phyloP scores from a whole-genome alignment of 306 rosid genomes.

The Notholithocarpus densiflorus region DNA sequence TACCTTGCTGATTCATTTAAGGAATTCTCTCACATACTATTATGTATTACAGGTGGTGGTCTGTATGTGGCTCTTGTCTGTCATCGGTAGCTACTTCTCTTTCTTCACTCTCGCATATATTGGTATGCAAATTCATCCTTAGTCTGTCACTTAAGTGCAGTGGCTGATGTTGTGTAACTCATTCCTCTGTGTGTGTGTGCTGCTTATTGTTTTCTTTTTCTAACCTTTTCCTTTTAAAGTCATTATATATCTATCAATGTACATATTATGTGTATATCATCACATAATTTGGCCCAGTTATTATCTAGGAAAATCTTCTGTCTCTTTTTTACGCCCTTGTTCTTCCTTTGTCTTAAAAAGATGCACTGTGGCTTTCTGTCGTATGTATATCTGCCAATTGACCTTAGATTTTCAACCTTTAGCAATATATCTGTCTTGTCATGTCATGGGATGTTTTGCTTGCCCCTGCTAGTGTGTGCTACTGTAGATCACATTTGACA shows the following conservation, averaged over 20 bases:
- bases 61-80: constrained; percentile 82
- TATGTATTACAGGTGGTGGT: constrained; percentile 64
- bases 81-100: constrained; percentile 68
- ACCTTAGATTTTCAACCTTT: constrained; percentile 1
- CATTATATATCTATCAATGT: not conserved
- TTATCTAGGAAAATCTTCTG: not conserved
- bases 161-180: not conserved
- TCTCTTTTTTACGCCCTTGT: not conserved
- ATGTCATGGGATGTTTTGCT: constrained; percentile 9
- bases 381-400: not conserved
- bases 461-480: not conserved
- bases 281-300: not conserved
- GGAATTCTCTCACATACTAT: constrained; percentile 21
- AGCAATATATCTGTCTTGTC: not conserved
- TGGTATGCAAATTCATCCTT: constrained; percentile 42
- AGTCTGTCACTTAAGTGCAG: constrained; percentile 16
- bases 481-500: not conserved
- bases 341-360: too few species aligned
- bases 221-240: not conserved
- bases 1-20: not conserved
- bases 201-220: not conserved
- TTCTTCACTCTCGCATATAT: constrained; percentile 77
- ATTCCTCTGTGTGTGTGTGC: not conserved
- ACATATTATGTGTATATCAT: not conserved
- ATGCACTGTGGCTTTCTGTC: not conserved